Base-by-base conservation (phyloP, 2,329 filamentous ascomycete species). In the Penicillium sp. region DNA sequence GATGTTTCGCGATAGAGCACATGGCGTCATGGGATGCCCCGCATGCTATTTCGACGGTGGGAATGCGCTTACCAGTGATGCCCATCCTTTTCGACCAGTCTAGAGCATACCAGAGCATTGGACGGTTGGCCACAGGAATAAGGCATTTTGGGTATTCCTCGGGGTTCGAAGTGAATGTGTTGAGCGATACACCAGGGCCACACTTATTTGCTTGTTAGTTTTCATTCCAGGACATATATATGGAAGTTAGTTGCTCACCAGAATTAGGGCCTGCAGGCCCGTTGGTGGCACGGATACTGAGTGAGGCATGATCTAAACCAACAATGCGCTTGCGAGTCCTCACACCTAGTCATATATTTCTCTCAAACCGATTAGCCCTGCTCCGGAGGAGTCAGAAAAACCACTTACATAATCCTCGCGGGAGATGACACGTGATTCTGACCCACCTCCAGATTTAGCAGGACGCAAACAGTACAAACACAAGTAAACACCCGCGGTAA, bases 201-300 rank as follows among this genome's bases (percentile, higher is more conserved):
- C 65, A 66, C 37, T 56, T 40, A 19, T 12, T 35, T 37, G 54
- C 35, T 51, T 31, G 47, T 56, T 51, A 51, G 27, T 40, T 37
- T 50, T 35, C 29, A 4, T 15, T 45, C 38, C 37, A 4, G 29
- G 29, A 27, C 21, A 17, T 10, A 53, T 46, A 19, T 8, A 29
- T 27, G 3, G 23, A 31, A 37, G 7, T 23, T 12, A 12, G 17
- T 52, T 33, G 4, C 21, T 78, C 78, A 62, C 78, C 19, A 81
- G 69, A 46, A 82, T 78, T 23, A 82, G 65, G 50, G 78, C 79
- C 62, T 81, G 80, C 49, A 81, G 80, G 62, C 79, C 78, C 54
- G 67, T 69, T 1, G 88, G 80, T 35, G 90, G 89, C 37, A 95
- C 70, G 49, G 71, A 68, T 35, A 70, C 61, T 1, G 69, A 64